Base-by-base conservation (phyloP, 2,329 filamentous ascomycete genomes). In the Trichoderma cornu-damae region DNA sequence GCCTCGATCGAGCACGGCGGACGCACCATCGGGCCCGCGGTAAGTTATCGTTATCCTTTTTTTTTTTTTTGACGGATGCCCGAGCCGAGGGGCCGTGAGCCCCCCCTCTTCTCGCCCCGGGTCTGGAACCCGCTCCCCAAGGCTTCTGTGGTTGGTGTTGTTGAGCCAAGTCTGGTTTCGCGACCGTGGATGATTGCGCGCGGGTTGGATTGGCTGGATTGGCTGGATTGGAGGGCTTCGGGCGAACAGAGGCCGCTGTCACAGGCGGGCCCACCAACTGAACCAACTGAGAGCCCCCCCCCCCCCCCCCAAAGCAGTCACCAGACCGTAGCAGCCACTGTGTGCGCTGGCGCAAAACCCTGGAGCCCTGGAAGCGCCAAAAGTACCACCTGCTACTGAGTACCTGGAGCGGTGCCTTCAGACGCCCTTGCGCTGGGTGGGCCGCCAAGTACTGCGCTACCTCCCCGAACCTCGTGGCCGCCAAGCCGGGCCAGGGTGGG, bases 281-380 rank as follows among this genome's bases (percentile, higher is more conserved):
- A n/a, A 35, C 22, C 54, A 38, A 44, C 54, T 4, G 20, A 9
- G 37, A 42, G 34, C 53, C 53, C 40, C 44, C 48, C n/a, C n/a
- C n/a, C n/a, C n/a, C n/a, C n/a, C n/a, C n/a, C n/a, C n/a, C n/a
- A n/a, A n/a, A 48, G 22, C 46, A 50, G 54, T 57, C 54, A 57
- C 46, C 28, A 44, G 54, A 57, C 54, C 53, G 40, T 7, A 56
- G 35, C 49, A 32, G 53, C 53, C 53, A 40, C 43, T 42, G 47
- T 35, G 54, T 30, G 38, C 18, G 26, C 46, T 51, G 54, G 54
- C 38, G 54, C 38, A 34, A 18, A 22, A 16, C 37, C n/a, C 51
- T 37, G 40, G 30, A 42, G 40, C 51, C 40, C 38, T 46, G 40
- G 14, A 8, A 20, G 32, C 16, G 18, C 18, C 11, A 20, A n/a